Evolutionary conservation across 495 filamentous ascomycete species (phyloP), one percentile per base, ranked within the genome.

Genomic region (Penicillium pancosmium): DNA sequence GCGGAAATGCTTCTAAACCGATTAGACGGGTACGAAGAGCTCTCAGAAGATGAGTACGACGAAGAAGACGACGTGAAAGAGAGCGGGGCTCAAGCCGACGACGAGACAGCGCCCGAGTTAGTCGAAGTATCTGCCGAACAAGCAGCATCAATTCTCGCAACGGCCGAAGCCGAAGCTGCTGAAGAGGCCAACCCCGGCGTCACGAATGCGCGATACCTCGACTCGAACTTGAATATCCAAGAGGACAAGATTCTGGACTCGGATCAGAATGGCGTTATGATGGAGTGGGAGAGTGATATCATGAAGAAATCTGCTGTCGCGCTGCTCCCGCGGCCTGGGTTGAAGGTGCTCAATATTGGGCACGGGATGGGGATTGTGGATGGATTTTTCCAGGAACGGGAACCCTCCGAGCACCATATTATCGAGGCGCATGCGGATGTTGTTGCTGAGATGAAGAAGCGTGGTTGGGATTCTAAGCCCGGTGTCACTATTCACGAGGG

Each of bases 311-410:
- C 87, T 36, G 91, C 92, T 25, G 81, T 82, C 49, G 75, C 83
- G 21, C 76, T 93, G 2, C 72, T 87, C 18, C 84, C 87, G 0
- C 65, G 72, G 0, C 54, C 81, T 0, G 88, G 86, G 0, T 80
- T 90, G 54, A 81, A 87, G 7, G 84, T 97, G 3, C 82, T 98
- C 13, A 98, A 98, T 65, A 85, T 98, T 54, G 94, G 94, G 6
- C 92, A 96, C 62, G 94, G 94, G 1, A 94, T 98, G 91, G 94
- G 94, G 15, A 98, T 98, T 47, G 86, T 98, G 36, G 94, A 98
- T 65, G 69, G 70, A n/a, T 86, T 91, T 71, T 89, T 98, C 68
- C 88, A 91, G 53, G 79, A 78, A 18, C 84, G 84, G n/a, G 49
- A 47, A 3, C 91, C 92, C 0, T 68, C 80, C 0, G 68, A 73